These are phyloP conservation scores for Tilletia indica DNA, from an alignment of 1,284 basidiomycete species.

Conservation along the genomic window DNA sequence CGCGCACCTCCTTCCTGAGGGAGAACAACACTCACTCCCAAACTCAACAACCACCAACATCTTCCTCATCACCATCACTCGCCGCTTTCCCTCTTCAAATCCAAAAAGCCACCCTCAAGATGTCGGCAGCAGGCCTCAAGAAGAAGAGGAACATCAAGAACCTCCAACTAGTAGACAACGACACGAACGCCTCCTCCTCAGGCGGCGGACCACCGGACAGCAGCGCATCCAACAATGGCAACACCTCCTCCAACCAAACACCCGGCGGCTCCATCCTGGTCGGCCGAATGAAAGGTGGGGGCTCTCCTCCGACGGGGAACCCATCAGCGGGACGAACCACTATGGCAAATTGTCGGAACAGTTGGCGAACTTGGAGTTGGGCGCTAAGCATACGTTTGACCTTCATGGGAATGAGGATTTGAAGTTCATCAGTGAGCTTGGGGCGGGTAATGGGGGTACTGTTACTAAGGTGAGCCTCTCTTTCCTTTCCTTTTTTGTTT, in stretches of 20 bases:
- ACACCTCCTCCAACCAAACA: constrained; percentile 20
- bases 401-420: constrained; percentile 56
- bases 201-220: neutral
- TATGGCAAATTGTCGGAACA: constrained; percentile 50
- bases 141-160: constrained; percentile 56
- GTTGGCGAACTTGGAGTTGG: constrained; percentile 56
- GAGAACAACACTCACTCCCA: too few species aligned
- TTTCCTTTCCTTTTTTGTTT: too few species aligned
- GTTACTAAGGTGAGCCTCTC: constrained; percentile 70
- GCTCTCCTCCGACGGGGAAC: constrained; percentile 17
- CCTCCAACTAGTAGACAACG: constrained; percentile 36
- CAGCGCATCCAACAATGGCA: neutral
- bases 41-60: too few species aligned
- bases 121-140: constrained; percentile 23
- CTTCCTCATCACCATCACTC: neutral
- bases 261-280: constrained; percentile 28
- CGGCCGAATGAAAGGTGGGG: constrained; percentile 17
- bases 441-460: constrained; percentile 95
- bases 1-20: neutral
- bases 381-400: constrained; percentile 55
- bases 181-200: neutral
- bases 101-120: neutral
- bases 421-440: constrained; percentile 78
- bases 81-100: neutral
- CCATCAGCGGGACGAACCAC: constrained; percentile 38